phyloP scores from a whole-genome alignment of 1,284 basidiomycete species.

The Apiotrichum siamense region DNA sequence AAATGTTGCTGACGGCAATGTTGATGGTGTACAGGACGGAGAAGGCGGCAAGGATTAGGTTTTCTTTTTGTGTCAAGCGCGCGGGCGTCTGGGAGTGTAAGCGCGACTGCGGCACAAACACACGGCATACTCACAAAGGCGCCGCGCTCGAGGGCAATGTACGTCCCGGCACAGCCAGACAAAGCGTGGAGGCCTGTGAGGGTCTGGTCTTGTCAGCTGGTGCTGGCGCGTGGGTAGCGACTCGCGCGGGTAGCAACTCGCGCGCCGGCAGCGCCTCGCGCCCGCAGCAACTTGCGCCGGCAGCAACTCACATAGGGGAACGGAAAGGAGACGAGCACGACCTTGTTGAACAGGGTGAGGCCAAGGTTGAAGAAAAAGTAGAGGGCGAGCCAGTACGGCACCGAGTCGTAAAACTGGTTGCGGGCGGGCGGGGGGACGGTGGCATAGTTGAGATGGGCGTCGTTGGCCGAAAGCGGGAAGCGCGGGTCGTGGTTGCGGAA shows the following conservation, averaged over 20 bases:
- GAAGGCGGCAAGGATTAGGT: constrained; percentile 64
- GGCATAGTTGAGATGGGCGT: neutral
- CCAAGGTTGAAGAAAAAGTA: constrained; percentile 86
- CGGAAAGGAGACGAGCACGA: constrained; percentile 78
- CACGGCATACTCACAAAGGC: constrained; percentile 51
- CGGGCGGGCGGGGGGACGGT: neutral
- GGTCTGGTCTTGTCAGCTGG: constrained; percentile 50
- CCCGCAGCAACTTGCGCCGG: neutral
- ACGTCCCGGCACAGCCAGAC: constrained; percentile 76
- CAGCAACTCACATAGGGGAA: constrained; percentile 64
- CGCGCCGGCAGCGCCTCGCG: constrained; percentile 10
- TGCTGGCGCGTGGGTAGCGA: neutral
- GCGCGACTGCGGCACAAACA: neutral
- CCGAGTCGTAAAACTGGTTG: constrained; percentile 27
- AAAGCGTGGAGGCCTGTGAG: constrained; percentile 78
- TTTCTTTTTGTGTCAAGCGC: constrained; percentile 56
- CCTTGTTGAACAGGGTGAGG: constrained; percentile 88
- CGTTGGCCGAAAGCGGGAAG: constrained; percentile 6
- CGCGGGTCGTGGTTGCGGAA: neutral
- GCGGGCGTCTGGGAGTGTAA: constrained; percentile 50
- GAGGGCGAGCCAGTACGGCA: constrained; percentile 60
- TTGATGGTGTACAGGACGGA: constrained; percentile 84
- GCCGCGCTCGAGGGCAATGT: constrained; percentile 57
- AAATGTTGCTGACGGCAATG: constrained; percentile 85
- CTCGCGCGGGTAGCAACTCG: constrained; percentile 26